Evolutionary conservation across 148 eudicot genomes (phyloP).

Genomic region (Nepenthes mirabilis): DNA sequence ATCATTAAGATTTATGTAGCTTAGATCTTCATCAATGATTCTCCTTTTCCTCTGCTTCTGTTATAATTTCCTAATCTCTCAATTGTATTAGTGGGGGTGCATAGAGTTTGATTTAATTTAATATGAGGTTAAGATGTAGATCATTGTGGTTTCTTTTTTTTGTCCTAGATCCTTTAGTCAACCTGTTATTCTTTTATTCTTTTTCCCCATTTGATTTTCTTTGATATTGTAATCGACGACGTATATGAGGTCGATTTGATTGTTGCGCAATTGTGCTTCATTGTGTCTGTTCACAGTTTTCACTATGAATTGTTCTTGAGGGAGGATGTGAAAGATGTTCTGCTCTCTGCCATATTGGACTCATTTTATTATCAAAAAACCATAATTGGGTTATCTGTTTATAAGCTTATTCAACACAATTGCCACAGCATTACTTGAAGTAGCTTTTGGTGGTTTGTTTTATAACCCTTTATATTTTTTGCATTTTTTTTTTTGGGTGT

Average conservation of each 20-base stretch:
- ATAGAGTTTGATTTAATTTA: not conserved
- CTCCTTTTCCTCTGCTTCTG: too few relatives aligned
- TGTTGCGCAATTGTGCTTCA: not conserved
- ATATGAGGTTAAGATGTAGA: too few relatives aligned
- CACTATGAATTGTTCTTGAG: not conserved
- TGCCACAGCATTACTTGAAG: not conserved
- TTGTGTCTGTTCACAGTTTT: not conserved
- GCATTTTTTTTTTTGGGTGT: not conserved
- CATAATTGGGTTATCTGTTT: not conserved
- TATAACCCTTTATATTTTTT: too few relatives aligned
- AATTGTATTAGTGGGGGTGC: not conserved
- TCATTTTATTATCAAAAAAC: conserved; percentile 4
- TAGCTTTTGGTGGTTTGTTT: too few relatives aligned
- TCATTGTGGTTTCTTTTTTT: too few relatives aligned
- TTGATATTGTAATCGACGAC: not conserved
- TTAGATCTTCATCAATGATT: too few relatives aligned
- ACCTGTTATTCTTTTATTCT: too few relatives aligned
- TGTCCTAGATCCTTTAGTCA: too few relatives aligned
- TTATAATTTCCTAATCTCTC: not conserved
- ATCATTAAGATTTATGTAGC: too few relatives aligned
- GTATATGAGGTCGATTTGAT: conserved; percentile 6
- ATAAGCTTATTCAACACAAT: not conserved
- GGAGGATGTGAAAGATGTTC: conserved; percentile 1
- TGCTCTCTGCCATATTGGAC: conserved; percentile 8
- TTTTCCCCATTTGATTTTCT: too few relatives aligned